Evolutionary conservation across 1,284 basidiomycete genomes (phyloP).

Genomic region (Flammula alnicola): DNA sequence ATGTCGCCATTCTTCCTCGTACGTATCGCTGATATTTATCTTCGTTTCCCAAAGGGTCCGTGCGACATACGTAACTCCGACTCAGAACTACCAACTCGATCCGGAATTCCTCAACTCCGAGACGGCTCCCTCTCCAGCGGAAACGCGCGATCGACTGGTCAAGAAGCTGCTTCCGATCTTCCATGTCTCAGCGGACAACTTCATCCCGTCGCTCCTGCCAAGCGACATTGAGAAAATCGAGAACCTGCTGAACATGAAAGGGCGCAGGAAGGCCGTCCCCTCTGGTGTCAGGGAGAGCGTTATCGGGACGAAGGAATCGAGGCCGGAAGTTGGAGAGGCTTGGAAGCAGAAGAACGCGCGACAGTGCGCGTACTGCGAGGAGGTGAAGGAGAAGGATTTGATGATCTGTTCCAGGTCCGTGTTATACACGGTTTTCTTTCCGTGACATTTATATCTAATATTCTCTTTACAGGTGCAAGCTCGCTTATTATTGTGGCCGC

Average conservation of each 20-base stretch:
- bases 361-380: conserved; percentile 31
- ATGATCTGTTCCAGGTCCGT: conserved; percentile 31
- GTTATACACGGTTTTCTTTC: no score
- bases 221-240: conserved; percentile 30
- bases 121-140: conserved; percentile 1
- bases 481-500: conserved; percentile 24
- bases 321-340: conserved; percentile 23
- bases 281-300: conserved; percentile 26
- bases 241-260: conserved; percentile 28
- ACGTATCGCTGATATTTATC: neutral
- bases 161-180: conserved; percentile 24
- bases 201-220: conserved; percentile 30
- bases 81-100: conserved; percentile 17
- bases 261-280: conserved; percentile 4
- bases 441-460: no score
- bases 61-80: conserved; percentile 15
- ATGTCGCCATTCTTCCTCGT: neutral
- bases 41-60: conserved; percentile 4
- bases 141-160: conserved; percentile 8
- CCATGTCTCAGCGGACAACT: conserved; percentile 29
- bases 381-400: conserved; percentile 29
- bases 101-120: conserved; percentile 26
- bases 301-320: conserved; percentile 29
- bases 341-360: conserved; percentile 12
- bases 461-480: conserved; percentile 28